Evolutionary conservation across 164 flowering plant species (phyloP), one percentile per base, ranked within the genome.

Genomic region (Chimonanthus salicifolius): DNA sequence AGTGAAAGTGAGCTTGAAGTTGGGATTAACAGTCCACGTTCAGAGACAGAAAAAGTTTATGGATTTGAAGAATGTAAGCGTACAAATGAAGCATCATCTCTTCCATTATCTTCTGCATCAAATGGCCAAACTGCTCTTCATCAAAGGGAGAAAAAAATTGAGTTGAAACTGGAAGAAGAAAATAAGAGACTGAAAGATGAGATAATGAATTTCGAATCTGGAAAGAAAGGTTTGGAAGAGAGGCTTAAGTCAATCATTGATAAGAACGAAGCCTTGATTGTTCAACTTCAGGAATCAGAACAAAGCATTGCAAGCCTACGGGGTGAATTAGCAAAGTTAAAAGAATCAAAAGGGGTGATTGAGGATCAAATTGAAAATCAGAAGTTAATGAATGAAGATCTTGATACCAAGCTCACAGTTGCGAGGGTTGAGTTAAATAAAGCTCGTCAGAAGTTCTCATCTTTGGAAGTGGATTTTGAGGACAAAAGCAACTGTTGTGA

Each of bases 401-500:
- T 94, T 58, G 90, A 89, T 68, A 87, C 90, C 48, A 90, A 92
- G 81, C 90, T 92, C 18, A 77, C 84, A 47, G 84, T 88, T 70
- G 81, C 89, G 70, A 85, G 78, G 78, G 83, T 75, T 70, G 87
- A 89, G 71, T 60, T 90, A 73, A 86, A 86, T 66, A 92, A 87
- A 79, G 76, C 83, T 63, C 81, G 84, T 45, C 88, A 87, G 71
- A 91, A 85, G 77, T 73, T 88, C 63, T 85, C 95, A 1, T 87
- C 90, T 13, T 76, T 91, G 72, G 90, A 94, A 79, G 88, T 83
- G 50, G 94, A 92, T 75, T 78, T 92, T 72, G 97, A 94, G 72
- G 89, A 87, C 45, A 92, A 83, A 79, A 87, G 75, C 49, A 83
- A 80, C 78, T 84, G 85, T 69, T 88, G 91, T 74, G 88, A 89